These are phyloP conservation scores for Sordariomycetes sp. DNA, from an alignment of 2,329 filamentous ascomycete species.

Conservation along the genomic window DNA sequence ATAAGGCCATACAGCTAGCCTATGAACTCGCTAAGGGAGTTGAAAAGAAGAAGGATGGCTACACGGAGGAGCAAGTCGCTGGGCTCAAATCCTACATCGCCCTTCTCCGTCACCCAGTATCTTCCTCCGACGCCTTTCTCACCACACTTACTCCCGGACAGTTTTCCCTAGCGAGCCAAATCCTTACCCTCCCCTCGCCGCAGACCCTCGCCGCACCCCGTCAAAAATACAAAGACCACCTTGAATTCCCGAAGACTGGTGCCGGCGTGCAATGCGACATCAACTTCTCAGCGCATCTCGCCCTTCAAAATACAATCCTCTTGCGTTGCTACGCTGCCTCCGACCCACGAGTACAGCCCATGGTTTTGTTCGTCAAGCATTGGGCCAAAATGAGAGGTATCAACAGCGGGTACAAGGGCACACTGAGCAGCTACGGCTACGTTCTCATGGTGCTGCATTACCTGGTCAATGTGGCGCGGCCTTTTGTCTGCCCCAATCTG, in stretches of 20 bases:
- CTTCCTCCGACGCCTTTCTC: no score
- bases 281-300: conserved; percentile 80
- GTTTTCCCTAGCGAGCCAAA: no score
- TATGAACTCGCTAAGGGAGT: conserved; percentile 39
- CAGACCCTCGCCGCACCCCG: no score
- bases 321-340: conserved; percentile 76
- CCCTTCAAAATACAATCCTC: conserved; percentile 73
- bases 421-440: conserved; percentile 83
- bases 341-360: conserved; percentile 65
- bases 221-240: conserved; percentile 46
- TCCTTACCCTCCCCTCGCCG: conserved; percentile 38
- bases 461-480: conserved; percentile 70
- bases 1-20: conserved; percentile 48
- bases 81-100: background rate
- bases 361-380: conserved; percentile 81
- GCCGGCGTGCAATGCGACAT: conserved; percentile 86
- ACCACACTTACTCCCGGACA: no score
- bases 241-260: conserved; percentile 70
- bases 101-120: no score
- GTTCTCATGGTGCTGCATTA: conserved; percentile 90
- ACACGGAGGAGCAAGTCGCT: background rate
- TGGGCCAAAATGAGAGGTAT: conserved; percentile 83
- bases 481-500: conserved; percentile 78
- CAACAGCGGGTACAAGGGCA: conserved; percentile 80
- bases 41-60: background rate